Percentiles rank a stretch among this genome's conserved stretches.
Evolutionary conservation across 495 filamentous ascomycete species (phyloP).

Genomic region (Cetradonia linearis): DNA sequence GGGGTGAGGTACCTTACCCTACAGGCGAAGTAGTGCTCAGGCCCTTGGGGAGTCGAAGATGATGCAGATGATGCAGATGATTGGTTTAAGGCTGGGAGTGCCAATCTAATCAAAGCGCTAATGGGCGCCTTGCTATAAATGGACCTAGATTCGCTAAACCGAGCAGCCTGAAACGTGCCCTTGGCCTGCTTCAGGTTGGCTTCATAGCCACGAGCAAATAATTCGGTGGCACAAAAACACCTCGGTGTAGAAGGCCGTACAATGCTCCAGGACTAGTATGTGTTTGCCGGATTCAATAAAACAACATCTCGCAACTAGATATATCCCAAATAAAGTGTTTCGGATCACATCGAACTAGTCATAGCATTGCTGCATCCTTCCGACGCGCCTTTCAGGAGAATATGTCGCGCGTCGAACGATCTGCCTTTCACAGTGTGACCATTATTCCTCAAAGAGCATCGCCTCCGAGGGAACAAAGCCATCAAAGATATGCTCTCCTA

Average conservation of each 20-base stretch:
- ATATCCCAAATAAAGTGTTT: not conserved
- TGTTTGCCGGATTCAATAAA: no score
- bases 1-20: no score
- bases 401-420: conserved; percentile 7
- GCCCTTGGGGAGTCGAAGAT: no score
- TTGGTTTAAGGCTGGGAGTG: conserved; percentile 11
- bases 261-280: no score
- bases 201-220: not conserved
- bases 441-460: not conserved
- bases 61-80: conserved; percentile 7
- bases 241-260: no score
- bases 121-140: conserved; percentile 5
- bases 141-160: not conserved
- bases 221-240: no score
- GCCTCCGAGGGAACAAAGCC: not conserved
- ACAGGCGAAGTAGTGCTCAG: no score
- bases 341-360: not conserved
- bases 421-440: not conserved
- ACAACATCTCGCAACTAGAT: no score
- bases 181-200: conserved; percentile 9
- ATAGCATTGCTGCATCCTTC: not conserved
- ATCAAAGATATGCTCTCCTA: not conserved
- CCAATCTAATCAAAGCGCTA: conserved; percentile 14
- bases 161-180: conserved; percentile 3
- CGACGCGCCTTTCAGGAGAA: conserved; percentile 6